phyloP scores from a whole-genome alignment of 2,329 filamentous ascomycete genomes.

The Epichloe sp. region DNA sequence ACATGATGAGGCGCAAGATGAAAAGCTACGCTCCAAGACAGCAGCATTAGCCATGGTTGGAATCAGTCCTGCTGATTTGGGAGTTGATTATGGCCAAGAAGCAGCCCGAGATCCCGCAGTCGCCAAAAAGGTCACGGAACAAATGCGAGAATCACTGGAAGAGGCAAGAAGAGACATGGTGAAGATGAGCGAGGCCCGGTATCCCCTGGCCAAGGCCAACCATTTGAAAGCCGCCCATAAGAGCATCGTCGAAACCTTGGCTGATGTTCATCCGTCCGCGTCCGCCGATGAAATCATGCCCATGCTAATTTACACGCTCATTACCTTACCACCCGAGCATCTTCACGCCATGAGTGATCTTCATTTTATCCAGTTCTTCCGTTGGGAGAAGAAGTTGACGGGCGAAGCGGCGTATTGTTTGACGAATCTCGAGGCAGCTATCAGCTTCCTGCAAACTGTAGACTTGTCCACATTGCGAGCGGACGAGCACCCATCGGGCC shows the following conservation, averaged over 20 bases:
- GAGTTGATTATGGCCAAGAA: slow-evolving; percentile 55
- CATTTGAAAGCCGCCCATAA: slow-evolving; percentile 82
- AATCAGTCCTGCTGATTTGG: slow-evolving; percentile 75
- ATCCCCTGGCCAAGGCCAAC: slow-evolving; percentile 82
- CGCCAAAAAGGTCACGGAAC: slow-evolving; percentile 45
- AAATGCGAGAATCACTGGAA: slow-evolving; percentile 61
- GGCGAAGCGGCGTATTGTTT: slow-evolving; percentile 93
- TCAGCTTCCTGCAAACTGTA: slow-evolving; percentile 89
- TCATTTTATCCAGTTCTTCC: slow-evolving; percentile 87
- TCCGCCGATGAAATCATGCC: slow-evolving; percentile 96
- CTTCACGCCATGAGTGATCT: slow-evolving; percentile 88
- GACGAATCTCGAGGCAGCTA: slow-evolving; percentile 88
- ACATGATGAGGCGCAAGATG: slow-evolving; percentile 87
- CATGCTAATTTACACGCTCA: slow-evolving; percentile 89
- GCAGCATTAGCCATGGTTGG: slow-evolving; percentile 83
- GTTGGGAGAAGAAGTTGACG: slow-evolving; percentile 72
- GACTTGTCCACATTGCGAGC: slow-evolving; percentile 79
- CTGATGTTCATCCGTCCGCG: slow-evolving; percentile 59
- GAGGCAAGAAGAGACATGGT: slow-evolving; percentile 56
- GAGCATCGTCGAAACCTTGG: slow-evolving; percentile 78
- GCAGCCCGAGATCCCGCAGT: slow-evolving; percentile 42
- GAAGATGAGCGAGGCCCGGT: slow-evolving; percentile 75
- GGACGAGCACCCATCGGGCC: slow-evolving; percentile 61
- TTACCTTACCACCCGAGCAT: slow-evolving; percentile 74
- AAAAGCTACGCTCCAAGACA: slow-evolving; percentile 87